Conservation (phyloP, 2,329 filamentous ascomycete genomes). For the Zymoseptoria crescenta region DNA sequence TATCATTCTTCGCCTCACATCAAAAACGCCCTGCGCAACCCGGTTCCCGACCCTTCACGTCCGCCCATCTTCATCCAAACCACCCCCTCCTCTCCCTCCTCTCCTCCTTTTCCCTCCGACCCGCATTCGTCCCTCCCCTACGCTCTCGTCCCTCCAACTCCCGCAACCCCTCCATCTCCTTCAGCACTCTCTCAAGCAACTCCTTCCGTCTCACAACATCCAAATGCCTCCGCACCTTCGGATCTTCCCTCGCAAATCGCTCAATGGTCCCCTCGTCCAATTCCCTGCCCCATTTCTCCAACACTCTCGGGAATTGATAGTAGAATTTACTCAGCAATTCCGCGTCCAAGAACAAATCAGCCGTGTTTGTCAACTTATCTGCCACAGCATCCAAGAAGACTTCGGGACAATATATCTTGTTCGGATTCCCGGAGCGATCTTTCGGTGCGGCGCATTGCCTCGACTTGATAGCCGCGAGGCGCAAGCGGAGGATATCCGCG, state of each 20-base stretch:
- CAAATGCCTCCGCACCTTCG: conserved; percentile 78
- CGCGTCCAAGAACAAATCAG: conserved; percentile 94
- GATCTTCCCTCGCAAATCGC: conserved; percentile 84
- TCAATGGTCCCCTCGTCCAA: conserved; percentile 67
- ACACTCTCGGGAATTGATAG: conserved; percentile 86
- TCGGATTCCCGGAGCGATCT: conserved; percentile 31
- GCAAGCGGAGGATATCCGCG: conserved; percentile 82
- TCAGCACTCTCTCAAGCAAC: conserved; percentile 80
- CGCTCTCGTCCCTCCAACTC: conserved; percentile 72
- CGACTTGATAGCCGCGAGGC: conserved; percentile 77
- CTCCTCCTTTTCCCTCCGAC: conserved; percentile 25
- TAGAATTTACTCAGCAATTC: conserved; percentile 96
- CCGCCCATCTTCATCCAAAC: background rate
- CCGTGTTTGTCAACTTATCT: conserved; percentile 87
- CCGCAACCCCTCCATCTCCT: conserved; percentile 88
- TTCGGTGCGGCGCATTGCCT: conserved; percentile 75
- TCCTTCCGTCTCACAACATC: conserved; percentile 91
- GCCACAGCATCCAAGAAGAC: conserved; percentile 97
- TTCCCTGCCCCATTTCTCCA: conserved; percentile 76
- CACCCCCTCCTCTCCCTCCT: conserved; percentile 10
- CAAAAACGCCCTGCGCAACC: conserved; percentile 1
- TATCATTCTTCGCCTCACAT: conserved; percentile 12
- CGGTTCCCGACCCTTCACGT: background rate
- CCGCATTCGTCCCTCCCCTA: conserved; percentile 34
- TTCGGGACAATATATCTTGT: conserved; percentile 96